Evolutionary conservation across 225 moss, liverwort and hornwort species (phyloP), one percentile per base, ranked within the genome.

Genomic region (Takakia lepidozioides): DNA sequence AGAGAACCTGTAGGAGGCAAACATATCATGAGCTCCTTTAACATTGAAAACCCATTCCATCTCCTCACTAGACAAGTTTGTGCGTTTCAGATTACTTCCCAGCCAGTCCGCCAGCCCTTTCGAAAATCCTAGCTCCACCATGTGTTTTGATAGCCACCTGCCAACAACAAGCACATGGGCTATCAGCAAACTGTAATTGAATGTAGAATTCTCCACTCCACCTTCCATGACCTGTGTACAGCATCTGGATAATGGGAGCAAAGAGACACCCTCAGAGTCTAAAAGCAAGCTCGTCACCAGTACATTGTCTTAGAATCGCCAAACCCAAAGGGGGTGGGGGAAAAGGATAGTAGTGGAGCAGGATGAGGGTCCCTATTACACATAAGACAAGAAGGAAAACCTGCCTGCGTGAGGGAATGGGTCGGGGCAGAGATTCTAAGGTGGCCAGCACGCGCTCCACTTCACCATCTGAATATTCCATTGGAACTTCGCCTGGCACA

Each of bases 41-140:
- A 80, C 67, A 60, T 91, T 76, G 25, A 98, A 98, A 41, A 98
- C 51, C 95, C 90, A 98, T 22, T 82, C 72, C 82, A 85, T 76
- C 59, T 91, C 84, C 58, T 90, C 95, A 5, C 80, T 64, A 21
- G 80, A 70, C 13, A 57, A 45, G 14, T 53, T 60, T 6, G 46
- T 38, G 29, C 87, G 64, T 74, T 83, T 90, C 68, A 98, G 58
- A 56, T 98, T 98, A 66, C 95, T 98, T 27, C 84, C 95, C 62
- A 98, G 59, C 95, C 95, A 98, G 55, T 87, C 87, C 21, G 95
- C 63, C 10, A 98, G 77, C 23, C 78, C 71, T 50, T 59, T 83
- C 3, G 95, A 91, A 53, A 90, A 90, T 13, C 95, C 95, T 22
- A 58, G 44, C 36, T 61, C 47, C 19, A 62, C 54, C 82, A 91